Base-by-base conservation (phyloP, 129 eudicot genomes). In the Artemisia argyi region DNA sequence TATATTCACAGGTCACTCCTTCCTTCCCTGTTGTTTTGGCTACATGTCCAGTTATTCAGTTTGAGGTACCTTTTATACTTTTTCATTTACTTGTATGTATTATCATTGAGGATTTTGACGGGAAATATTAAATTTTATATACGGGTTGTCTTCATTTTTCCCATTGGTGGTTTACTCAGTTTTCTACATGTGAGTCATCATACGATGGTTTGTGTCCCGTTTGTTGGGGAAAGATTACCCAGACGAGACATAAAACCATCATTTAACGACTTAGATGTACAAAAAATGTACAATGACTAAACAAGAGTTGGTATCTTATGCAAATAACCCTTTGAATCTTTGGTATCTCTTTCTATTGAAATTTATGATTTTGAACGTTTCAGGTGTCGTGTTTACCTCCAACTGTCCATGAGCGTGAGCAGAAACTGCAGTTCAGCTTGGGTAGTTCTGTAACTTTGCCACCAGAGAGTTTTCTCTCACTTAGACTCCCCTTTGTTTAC, bases 401-500 rank as follows among this genome's bases (percentile, higher is more conserved):
- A 39, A 71, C 86, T 15, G 71, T 82, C 51, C 77, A 73, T 26
- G 91, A 86, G 28, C 80, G 81, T 77, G 92, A 89, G 80, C 80
- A 81, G 74, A 83, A 89, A 65, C 80, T 94, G 78, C 89, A 83
- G 53, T 94, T 94, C 63, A 81, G 82, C 81, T 71, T 90, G 82
- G 98, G 96, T 26, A 83, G 89, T 72, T 85, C 66, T 12, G 92
- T 87, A 78, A 81, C 88, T 65, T 81, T 94, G 76, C 97, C 97
- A n/a, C 96, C 97, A 16, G 98, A 94, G 71, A 94, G 97, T 83
- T 90, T 94, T 61, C 83, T 94, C 58, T 94, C 98, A 42, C 81
- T 94, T 48, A 85, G 88, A 78, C 96, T 94, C 58, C 98, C 98
- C n/a, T 90, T 94, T 76, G 86, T 87, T 55, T 94, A 94, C 50